Conservation (phyloP, 148 eudicot genomes). For the Rhododendron vialii region DNA sequence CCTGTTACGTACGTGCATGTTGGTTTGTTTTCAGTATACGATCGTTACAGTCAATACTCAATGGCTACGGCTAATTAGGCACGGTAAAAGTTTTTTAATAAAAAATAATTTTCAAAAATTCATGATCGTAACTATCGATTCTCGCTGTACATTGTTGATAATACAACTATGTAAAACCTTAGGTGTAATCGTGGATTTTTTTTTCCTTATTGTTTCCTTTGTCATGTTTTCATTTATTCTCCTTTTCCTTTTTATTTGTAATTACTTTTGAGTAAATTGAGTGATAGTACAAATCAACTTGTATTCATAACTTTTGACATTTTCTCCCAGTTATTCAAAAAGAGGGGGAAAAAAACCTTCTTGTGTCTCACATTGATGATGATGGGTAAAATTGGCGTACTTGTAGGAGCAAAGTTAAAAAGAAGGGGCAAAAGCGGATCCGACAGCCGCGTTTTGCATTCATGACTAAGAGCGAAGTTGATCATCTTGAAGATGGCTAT, state of each 20-base stretch:
- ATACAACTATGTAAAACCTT: too few relatives aligned
- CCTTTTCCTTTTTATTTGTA: background rate
- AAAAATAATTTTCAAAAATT: too few relatives aligned
- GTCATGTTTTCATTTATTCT: background rate
- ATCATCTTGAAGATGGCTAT: constrained; percentile 98
- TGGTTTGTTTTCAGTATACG: background rate
- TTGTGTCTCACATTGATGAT: background rate
- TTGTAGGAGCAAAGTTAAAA: constrained; percentile 60
- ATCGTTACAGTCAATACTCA: background rate
- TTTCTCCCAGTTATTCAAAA: too few relatives aligned
- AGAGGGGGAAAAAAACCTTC: too few relatives aligned
- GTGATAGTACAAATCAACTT: background rate
- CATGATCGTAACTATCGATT: too few relatives aligned
- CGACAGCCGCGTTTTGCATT: constrained; percentile 87
- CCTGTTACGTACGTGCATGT: background rate
- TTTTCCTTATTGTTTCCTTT: background rate
- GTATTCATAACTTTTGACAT: background rate
- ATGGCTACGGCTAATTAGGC: background rate
- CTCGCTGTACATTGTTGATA: background rate
- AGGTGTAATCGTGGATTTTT: background rate
- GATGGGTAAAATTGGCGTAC: background rate
- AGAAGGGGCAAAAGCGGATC: constrained; percentile 75
- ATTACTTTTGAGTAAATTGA: background rate
- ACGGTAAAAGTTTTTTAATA: background rate
- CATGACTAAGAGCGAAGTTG: constrained; percentile 92